A percentile compares a stretch with the other conserved stretches of the same genome.
phyloP scores from a whole-genome alignment of 306 rosid genomes.

The Corylus avellana region DNA sequence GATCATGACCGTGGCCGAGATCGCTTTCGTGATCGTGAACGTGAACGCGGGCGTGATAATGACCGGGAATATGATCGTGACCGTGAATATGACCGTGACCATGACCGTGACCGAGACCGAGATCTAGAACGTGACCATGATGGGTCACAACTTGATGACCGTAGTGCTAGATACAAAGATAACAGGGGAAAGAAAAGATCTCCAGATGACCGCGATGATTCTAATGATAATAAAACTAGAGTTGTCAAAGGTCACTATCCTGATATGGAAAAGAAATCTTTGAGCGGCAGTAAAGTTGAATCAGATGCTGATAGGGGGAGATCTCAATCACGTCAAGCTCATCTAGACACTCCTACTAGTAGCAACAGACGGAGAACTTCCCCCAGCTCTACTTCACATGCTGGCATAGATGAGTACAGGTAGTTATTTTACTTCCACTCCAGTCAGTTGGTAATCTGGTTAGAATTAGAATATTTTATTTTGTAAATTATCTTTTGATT shows the following conservation, averaged over 20 bases:
- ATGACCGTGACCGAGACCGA: conserved; percentile 32
- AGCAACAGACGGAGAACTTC: conserved; percentile 70
- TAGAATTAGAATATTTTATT: not conserved
- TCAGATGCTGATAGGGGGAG: conserved; percentile 72
- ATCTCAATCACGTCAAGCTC: conserved; percentile 71
- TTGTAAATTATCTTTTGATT: conserved; percentile 9
- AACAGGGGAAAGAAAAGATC: conserved; percentile 79
- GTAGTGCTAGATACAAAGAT: conserved; percentile 61
- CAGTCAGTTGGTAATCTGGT: conserved; percentile 19
- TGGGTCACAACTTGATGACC: conserved; percentile 71
- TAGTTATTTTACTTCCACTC: conserved; percentile 9
- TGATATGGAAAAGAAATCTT: conserved; percentile 70
- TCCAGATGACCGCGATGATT: conserved; percentile 76
- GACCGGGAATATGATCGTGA: conserved; percentile 65
- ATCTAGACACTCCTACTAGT: conserved; percentile 50
- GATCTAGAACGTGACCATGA: conserved; percentile 42
- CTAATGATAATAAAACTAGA: conserved; percentile 63
- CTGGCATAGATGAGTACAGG: conserved; percentile 77
- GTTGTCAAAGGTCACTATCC: conserved; percentile 58
- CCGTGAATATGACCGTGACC: conserved; percentile 30
- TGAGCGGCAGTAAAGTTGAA: conserved; percentile 64
- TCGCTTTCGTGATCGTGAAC: conserved; percentile 57
- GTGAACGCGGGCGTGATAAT: conserved; percentile 56
- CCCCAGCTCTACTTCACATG: conserved; percentile 59
- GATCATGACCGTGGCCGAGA: conserved; percentile 45